A percentile compares a stretch with the other conserved stretches of the same genome.
Conservation (phyloP, 2,329 filamentous ascomycete genomes). For the Neobulgaria alba region DNA sequence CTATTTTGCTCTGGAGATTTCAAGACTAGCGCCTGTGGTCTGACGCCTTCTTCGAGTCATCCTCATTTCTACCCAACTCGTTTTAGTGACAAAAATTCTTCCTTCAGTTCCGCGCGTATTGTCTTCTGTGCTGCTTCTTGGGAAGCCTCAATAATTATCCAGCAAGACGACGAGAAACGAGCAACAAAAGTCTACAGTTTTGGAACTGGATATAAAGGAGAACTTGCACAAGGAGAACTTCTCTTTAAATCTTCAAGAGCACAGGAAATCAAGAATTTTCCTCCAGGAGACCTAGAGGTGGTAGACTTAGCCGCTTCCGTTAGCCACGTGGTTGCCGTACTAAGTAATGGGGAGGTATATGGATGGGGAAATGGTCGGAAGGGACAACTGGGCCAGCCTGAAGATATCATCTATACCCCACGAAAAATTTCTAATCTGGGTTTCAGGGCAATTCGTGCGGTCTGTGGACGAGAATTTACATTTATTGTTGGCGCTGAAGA, state of each 20-base stretch:
- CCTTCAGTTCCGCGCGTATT: slow-evolving; percentile 22
- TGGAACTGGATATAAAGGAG: slow-evolving; percentile 61
- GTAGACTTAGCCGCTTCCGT: slow-evolving; percentile 63
- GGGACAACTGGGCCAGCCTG: slow-evolving; percentile 64
- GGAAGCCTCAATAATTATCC: slow-evolving; percentile 61
- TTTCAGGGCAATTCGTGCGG: slow-evolving; percentile 58
- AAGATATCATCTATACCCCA: slow-evolving; percentile 47
- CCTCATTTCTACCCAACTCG: slow-evolving; percentile 15
- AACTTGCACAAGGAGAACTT: slow-evolving; percentile 55
- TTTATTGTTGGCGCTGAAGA: slow-evolving; percentile 52
- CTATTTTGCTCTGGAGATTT: slow-evolving; percentile 60
- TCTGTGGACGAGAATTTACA: slow-evolving; percentile 82
- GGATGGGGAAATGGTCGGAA: slow-evolving; percentile 87
- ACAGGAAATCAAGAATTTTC: slow-evolving; percentile 51
- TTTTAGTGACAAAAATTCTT: slow-evolving; percentile 10
- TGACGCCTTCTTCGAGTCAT: slow-evolving; percentile 2
- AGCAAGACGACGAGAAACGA: slow-evolving; percentile 35
- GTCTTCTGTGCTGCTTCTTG: slow-evolving; percentile 63
- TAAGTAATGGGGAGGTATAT: slow-evolving; percentile 68
- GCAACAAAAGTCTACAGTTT: slow-evolving; percentile 49
- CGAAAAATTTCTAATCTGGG: slow-evolving; percentile 46
- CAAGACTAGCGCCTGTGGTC: slow-evolving; percentile 45
- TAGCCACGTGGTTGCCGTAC: slow-evolving; percentile 65
- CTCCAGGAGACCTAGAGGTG: slow-evolving; percentile 49
- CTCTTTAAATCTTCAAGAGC: slow-evolving; percentile 41